phyloP scores from a whole-genome alignment of 2,329 filamentous ascomycete genomes.

The Fusarium sp. region DNA sequence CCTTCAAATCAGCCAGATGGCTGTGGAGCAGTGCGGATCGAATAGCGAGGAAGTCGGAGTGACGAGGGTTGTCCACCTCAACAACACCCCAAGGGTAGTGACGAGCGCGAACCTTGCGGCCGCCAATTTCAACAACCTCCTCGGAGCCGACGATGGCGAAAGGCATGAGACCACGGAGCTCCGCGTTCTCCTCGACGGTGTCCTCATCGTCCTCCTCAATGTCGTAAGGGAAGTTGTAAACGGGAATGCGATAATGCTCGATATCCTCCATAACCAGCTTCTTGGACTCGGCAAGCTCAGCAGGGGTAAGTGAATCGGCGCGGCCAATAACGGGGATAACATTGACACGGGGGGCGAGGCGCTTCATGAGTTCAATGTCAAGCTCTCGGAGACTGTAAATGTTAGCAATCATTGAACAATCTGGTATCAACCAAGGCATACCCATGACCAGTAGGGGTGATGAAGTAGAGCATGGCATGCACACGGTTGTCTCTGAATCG shows the following conservation, averaged over 20 bases:
- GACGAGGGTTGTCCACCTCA: slow-evolving; percentile 98
- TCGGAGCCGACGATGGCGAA: slow-evolving; percentile 99
- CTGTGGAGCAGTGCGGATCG: slow-evolving; percentile 96
- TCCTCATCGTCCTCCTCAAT: slow-evolving; percentile 99
- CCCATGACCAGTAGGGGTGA: slow-evolving; percentile 97
- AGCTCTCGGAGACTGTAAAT: slow-evolving; percentile 88
- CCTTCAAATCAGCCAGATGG: slow-evolving; percentile 97
- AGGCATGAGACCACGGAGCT: slow-evolving; percentile 96
- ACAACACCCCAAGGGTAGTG: slow-evolving; percentile 99
- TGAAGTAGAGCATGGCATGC: slow-evolving; percentile 98
- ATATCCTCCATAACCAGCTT: slow-evolving; percentile 99
- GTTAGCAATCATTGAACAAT: slow-evolving; percentile 1
- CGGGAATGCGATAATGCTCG: slow-evolving; percentile 98
- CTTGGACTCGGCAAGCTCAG: slow-evolving; percentile 98
- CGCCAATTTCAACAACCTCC: slow-evolving; percentile 92
- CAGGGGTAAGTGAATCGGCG: slow-evolving; percentile 94
- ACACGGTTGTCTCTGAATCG: slow-evolving; percentile 99
- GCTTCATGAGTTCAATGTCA: slow-evolving; percentile 99
- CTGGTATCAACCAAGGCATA: slow-evolving; percentile 53
- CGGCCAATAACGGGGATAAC: slow-evolving; percentile 99
- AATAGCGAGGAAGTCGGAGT: slow-evolving; percentile 98
- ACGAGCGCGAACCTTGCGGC: slow-evolving; percentile 88
- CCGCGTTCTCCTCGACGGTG: slow-evolving; percentile 98
- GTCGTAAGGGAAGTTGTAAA: slow-evolving; percentile 99
- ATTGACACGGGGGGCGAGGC: slow-evolving; percentile 96